These are phyloP conservation scores for Pythium diclinum DNA, from an alignment of 352 stramenopile species.

Conservation along the genomic window DNA sequence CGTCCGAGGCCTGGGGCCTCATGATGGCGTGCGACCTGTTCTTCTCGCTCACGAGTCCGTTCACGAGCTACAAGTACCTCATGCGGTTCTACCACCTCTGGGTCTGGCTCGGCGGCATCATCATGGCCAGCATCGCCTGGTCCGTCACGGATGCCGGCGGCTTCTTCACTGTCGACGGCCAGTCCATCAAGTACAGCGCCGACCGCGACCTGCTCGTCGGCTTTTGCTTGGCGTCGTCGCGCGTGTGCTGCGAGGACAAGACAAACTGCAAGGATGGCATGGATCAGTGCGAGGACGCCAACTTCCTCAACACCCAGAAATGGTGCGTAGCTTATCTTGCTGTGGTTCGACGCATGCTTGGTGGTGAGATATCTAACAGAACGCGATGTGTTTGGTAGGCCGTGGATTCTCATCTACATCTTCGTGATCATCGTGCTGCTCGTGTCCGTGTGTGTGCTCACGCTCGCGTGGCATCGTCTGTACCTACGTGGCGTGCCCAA, in stretches of 20 bases:
- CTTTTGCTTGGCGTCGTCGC: constrained; percentile 80
- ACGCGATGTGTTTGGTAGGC: constrained; percentile 31
- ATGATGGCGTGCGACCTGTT: constrained; percentile 88
- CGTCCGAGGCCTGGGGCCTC: constrained; percentile 80
- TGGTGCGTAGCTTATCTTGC: constrained; percentile 32
- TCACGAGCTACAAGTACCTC: constrained; percentile 88
- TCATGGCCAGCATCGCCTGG: constrained; percentile 78
- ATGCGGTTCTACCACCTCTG: constrained; percentile 89
- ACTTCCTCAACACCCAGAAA: constrained; percentile 77
- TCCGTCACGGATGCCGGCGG: constrained; percentile 60
- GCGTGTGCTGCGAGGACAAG: constrained; percentile 65
- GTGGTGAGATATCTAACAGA: neutral
- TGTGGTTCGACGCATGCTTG: neutral
- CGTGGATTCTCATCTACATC: constrained; percentile 85
- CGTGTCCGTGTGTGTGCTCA: constrained; percentile 81
- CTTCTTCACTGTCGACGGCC: constrained; percentile 84
- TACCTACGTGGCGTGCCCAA: constrained; percentile 83
- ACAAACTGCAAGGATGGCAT: constrained; percentile 42
- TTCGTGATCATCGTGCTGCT: constrained; percentile 85
- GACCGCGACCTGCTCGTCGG: constrained; percentile 67
- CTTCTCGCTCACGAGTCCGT: constrained; percentile 85
- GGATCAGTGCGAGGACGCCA: constrained; percentile 43
- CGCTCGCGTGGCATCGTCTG: constrained; percentile 78
- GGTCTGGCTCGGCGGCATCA: constrained; percentile 79
- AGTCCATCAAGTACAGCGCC: constrained; percentile 74